These are phyloP conservation scores for Endocarpon pusillum DNA, from an alignment of 495 filamentous ascomycete genomes.

Conservation along the genomic window DNA sequence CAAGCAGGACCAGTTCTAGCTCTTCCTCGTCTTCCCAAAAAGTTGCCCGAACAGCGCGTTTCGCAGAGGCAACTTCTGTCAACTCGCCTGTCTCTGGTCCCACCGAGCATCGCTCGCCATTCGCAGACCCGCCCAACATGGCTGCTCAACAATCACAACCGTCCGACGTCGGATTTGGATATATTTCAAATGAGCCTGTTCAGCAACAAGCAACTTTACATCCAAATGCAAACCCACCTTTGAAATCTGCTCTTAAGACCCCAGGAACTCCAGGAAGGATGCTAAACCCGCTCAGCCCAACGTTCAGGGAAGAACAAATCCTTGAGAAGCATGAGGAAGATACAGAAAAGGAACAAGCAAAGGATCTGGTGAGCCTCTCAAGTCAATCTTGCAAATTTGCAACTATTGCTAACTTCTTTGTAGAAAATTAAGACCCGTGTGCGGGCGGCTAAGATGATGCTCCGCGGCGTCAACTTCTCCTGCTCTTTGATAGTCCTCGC, in stretches of 20 bases:
- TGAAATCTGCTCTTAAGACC: constrained; percentile 74
- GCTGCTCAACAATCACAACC: constrained; percentile 35
- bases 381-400: background rate
- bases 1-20: constrained; percentile 19
- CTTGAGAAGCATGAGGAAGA: constrained; percentile 62
- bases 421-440: constrained; percentile 89
- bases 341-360: constrained; percentile 66
- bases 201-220: constrained; percentile 31
- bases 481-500: constrained; percentile 88
- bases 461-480: constrained; percentile 86
- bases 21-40: constrained; percentile 49
- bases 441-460: constrained; percentile 81
- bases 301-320: constrained; percentile 69
- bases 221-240: constrained; percentile 41
- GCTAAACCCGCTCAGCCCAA: constrained; percentile 60
- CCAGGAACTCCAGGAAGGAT: constrained; percentile 60
- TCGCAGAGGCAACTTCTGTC: constrained; percentile 78
- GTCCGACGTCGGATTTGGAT: constrained; percentile 84
- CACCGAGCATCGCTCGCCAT: constrained; percentile 37
- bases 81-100: constrained; percentile 58
- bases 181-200: constrained; percentile 29
- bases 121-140: constrained; percentile 41
- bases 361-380: constrained; percentile 64
- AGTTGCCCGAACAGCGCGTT: constrained; percentile 66
- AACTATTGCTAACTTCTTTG: background rate